Base-by-base conservation (phyloP, 2,329 filamentous ascomycete genomes). In the Epichloe bromicola region DNA sequence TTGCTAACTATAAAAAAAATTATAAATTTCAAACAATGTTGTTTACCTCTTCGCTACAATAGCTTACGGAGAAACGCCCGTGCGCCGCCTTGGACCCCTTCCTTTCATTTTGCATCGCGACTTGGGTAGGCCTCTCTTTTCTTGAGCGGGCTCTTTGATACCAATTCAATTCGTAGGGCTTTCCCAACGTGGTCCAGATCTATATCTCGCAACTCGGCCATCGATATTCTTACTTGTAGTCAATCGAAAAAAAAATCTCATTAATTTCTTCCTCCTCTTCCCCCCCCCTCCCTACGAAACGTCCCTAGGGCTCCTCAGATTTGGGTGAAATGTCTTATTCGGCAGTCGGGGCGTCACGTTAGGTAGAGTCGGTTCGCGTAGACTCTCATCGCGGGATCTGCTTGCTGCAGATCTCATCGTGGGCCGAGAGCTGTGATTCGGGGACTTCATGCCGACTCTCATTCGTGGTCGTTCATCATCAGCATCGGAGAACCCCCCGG, bases 401-500 rank as follows among this genome's bases (percentile, higher is more conserved):
- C 63, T 63, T 12, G 60, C 55, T 8, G 63, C 56, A 5, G 65
- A 64, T 20, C 63, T 59, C 40, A 63, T 53, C 19, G 57, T 61
- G n/a, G 68, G 75, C 38, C 79, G 69, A 14, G 79, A 79, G 41
- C 75, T 72, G 52, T 81, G 74, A 34, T 75, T 71, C 5, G 78
- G 65, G 0, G 79, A 77, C 54, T 75, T 78, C 56, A 83, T 76
- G 71, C 82, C 80, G 51, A 72, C 79, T 57, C 83, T 80, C 23
- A 78, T 65, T 40, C 62, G 67, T 4, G 67, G 67, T 60, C 74
- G 56, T 65, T 82, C 71, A 58, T 82, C 71, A 64, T 89, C 86
- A 14, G 82, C 82, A 57, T 96, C 91, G 0, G 88, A 95, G 58
- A 91, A 0, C 85, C 76, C 76, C 48, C 86, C 86, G 41, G 87